Evolutionary conservation across 768 basidiomycete species (phyloP), one percentile per base, ranked within the genome.

Genomic region (Naganishia randhawae): DNA sequence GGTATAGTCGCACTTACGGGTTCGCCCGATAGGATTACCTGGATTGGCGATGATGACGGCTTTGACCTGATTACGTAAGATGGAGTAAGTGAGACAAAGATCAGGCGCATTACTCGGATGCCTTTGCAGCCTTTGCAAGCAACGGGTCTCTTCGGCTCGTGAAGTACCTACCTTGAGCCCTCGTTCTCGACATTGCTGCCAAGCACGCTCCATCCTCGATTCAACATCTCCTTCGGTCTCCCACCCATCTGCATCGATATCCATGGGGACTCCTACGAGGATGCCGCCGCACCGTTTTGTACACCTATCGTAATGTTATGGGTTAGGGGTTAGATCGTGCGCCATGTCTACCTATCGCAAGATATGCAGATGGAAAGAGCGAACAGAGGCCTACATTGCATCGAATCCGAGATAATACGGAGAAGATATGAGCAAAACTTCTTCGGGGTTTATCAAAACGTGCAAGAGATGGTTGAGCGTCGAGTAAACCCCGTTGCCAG

Each of bases 381-480:
- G 35, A 27, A 39, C 11, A 19, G 16, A 41, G n/a, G n/a, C n/a
- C 22, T 69, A 76, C 75, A 65, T 63, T 37, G 54, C 45, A 33
- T 61, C 64, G 37, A 67, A 71, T 33, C 65, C 55, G 22, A 71
- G 72, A 52, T 69, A 78, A 71, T 77, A 77, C 3, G 76, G 76
- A 0, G 73, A 71, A 33, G 76, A 73, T 25, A 77, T 65, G 16
- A 78, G 75, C 17, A 76, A 71, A 14, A 71, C 77, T 50, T 78
- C 77, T 7, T 74, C 76, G 41, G 72, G 73, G 45, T 78, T 75
- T 70, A 78, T 72, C 7, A 78, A 51, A 17, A 75, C 75, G 48
- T 76, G 73, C 55, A 76, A 74, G 7, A 78, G 73, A 63, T 78
- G 76, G 45, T 78, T 76, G 11, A 78, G 68, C 2, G 77, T 73